Base-by-base conservation (phyloP, 257 asterid species). In the Solanum arcanum region DNA sequence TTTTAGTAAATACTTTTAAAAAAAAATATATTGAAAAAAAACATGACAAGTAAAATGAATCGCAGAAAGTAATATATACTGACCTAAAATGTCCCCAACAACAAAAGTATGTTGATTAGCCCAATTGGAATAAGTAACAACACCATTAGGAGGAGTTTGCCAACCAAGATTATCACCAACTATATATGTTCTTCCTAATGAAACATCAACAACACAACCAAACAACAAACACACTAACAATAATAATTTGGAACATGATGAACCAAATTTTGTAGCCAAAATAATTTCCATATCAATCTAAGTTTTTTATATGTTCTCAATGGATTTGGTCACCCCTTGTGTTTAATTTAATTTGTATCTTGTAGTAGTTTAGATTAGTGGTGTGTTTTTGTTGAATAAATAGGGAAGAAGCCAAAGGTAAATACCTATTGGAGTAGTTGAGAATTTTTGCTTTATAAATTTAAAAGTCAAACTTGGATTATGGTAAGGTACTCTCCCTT, bases 51-150 rank as follows among this genome's bases (percentile, higher is more conserved):
- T 62, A 11, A 62, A 62, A 62, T 62, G 0, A 1, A 62, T n/a
- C 8, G 29, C 6, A n/a, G 4, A 10, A 62, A n/a, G 70, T n/a
- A 56, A 56, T 56, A n/a, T 8, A 29, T 47, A 21, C 13, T 70
- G 56, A 86, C 91, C 89, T n/a, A 89, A 69, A 21, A 62, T 16
- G 44, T 89, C 91, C 10, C 89, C 91, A 27, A 83, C 86, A 47
- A 49, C 60, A 46, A 74, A 86, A 3, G 74, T 75, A 25, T 69
- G 49, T 46, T 66, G 89, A 74, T 75, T 73, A 59, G 84, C 87
- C 87, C 87, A 86, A 27, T 70, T 18, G 31, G 87, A 68, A 62
- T n/a, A 86, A 86, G 87, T 49, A 72, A 41, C 14, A 72, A 12
- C 87, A 49, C 83, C 83, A 86, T 18, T 39, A 33, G 83, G n/a